Conservation (phyloP, 257 asterid genomes). For the Salvia splendens region DNA sequence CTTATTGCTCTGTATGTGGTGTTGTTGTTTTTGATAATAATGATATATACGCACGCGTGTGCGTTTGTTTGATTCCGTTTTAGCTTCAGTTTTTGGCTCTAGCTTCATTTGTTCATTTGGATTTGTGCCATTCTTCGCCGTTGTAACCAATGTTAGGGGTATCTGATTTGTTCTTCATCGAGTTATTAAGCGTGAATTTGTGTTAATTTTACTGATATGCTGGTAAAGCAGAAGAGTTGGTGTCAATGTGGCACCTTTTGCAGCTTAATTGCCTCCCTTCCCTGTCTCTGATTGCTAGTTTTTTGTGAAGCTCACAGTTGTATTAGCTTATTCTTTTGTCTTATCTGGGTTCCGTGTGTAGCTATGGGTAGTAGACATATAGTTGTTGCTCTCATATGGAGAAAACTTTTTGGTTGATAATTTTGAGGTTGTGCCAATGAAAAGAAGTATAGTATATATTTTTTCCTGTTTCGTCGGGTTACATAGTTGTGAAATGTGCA, state of each 20-base stretch:
- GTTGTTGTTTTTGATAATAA: neutral
- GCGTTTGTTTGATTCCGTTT: neutral
- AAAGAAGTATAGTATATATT: neutral
- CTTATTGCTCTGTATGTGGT: neutral
- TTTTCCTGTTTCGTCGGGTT: neutral
- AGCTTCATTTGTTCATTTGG: too few species aligned
- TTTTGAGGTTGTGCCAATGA: neutral
- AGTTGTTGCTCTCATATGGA: neutral
- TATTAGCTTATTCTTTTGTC: neutral
- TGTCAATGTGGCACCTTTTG: conserved; percentile 9
- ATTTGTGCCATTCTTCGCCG: neutral
- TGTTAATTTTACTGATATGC: neutral
- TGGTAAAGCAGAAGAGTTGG: conserved; percentile 12
- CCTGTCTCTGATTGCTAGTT: conserved; percentile 2
- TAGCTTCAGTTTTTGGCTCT: too few species aligned
- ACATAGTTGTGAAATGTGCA: neutral
- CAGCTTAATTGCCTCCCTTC: neutral
- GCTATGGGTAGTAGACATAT: neutral
- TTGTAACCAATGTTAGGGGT: neutral
- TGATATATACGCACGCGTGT: neutral
- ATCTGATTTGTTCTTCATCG: neutral
- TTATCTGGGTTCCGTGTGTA: neutral
- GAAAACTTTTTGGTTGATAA: neutral
- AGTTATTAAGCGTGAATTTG: neutral
- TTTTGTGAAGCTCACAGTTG: conserved; percentile 4